Evolutionary conservation across 2,329 filamentous ascomycete species (phyloP), one percentile per base, ranked within the genome.

Genomic region (Penicillium brevicompactum): DNA sequence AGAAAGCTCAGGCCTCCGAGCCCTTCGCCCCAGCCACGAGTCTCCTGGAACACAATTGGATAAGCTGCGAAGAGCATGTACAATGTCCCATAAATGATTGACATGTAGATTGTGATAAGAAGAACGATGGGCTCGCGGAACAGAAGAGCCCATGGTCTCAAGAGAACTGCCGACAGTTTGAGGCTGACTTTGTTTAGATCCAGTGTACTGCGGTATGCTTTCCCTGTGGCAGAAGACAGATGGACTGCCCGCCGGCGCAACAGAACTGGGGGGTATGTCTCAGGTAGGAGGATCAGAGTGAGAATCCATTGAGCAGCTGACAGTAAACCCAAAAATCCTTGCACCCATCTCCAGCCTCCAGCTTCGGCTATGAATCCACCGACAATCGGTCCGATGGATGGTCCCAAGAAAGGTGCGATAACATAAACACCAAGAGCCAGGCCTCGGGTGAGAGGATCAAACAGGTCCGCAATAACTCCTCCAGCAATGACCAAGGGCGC

Each of bases 331-430:
- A 85, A 80, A 45, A 88, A 70, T 1, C 84, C 85, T 66, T 83
- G 76, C 10, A 89, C 82, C 87, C 87, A 89, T 61, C 86, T 77
- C 87, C 87, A 89, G 9, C 86, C 87, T 18, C 80, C 80, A 2
- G 78, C 76, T 61, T 84, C 77, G 4, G 83, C 83, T 1, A 89
- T 75, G 67, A 89, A 90, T 2, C 86, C 86, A 51, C 85, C 85
- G 13, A 83, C 80, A 43, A 89, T 84, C 2, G 88, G 87, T 0
- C 87, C 84, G 67, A 74, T 49, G 2, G 83, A 82, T 0, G 87
- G 85, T 1, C 87, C 87, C 48, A 89, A 76, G 67, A 88, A 88
- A 0, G 87, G 87, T 1, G 86, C 85, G 5, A 84, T 80, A 10
- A 86, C 82, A 65, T 88, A 91, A n/a, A 88, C 67, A 14, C 83